Base-by-base conservation (phyloP, 139 green algal species). In the Chlorella ohadii region DNA sequence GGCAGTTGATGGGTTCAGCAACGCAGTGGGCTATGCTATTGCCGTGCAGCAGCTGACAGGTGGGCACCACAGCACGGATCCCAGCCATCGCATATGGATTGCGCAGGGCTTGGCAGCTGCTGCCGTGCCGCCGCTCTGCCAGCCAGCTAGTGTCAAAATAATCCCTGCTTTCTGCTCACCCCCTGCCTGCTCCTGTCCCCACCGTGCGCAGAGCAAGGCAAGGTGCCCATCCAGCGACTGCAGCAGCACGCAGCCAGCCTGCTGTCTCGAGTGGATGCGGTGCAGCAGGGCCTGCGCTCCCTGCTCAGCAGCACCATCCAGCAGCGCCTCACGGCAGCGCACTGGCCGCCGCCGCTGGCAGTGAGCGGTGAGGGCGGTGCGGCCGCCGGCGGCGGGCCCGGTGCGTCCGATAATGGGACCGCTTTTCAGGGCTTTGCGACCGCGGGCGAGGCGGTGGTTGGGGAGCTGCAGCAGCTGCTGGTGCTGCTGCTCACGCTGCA, bases 401-500 rank as follows among this genome's bases (percentile, higher is more conserved):
- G 63, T 51, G 47, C 47, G 22, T 4, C 44, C 9, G 71, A 20
- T 34, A 44, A 33, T 22, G 72, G 36, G 31, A 13, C 51, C 15
- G 51, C 36, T 2, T 87, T 64, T 44, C 64, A 65, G 7, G 73
- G 82, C 39, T 82, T 82, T 59, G 82, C 23, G 15, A 73, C 41
- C 9, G 82, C 72, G 0, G 73, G 72, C 22, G 74, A 67, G 44
- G 74, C 82, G 6, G 28, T 41, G 0, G 27, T 27, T 25, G 65
- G 13, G 59, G 76, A 65, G 55, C 61, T 90, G 79, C 72, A 81
- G 63, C 79, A 85, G 44, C 63, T 90, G 66, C 57, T 85, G 39
- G 65, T 86, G 41, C 55, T 79, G 63, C 82, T 85, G 71, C 19
- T 73, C 34, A 84, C 83, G 34, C 83, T 90, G 67, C 87, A 90